phyloP scores from a whole-genome alignment of 257 asterid species.

The Solanum appendiculatum region DNA sequence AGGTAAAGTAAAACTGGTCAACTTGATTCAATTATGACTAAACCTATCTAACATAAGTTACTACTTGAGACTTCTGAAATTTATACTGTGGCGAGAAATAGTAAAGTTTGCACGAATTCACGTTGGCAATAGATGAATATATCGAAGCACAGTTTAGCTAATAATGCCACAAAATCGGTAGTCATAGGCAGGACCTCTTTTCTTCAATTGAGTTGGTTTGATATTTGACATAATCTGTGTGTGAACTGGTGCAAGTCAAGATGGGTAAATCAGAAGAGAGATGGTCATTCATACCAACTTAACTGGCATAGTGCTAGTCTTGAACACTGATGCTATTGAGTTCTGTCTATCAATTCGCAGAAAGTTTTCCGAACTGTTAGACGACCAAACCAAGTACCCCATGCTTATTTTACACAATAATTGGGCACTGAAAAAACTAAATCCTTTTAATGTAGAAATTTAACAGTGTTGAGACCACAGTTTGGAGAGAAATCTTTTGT shows the following conservation, averaged over 20 bases:
- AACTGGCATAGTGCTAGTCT: not conserved
- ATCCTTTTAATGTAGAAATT: not conserved
- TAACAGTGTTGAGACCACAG: not conserved
- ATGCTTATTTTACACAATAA: not conserved
- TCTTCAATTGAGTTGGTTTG: not conserved
- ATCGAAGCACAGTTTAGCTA: not conserved
- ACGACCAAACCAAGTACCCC: not conserved
- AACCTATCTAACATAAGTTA: not conserved
- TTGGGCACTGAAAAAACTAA: not conserved
- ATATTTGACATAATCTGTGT: not conserved
- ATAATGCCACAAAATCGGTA: not conserved
- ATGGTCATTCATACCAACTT: not conserved
- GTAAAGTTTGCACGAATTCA: not conserved
- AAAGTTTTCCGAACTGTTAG: not conserved
- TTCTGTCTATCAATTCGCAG: not conserved
- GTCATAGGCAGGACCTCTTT: not conserved
- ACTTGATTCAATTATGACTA: not conserved
- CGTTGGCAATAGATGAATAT: not conserved
- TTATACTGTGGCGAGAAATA: not conserved
- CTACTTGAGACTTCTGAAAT: not conserved
- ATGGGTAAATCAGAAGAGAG: not conserved
- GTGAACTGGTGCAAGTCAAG: not conserved
- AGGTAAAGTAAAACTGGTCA: conserved; percentile 38
- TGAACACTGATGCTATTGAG: not conserved
- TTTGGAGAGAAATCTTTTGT: not conserved